Percentiles rank a stretch among this genome's conserved stretches.
phyloP scores from a whole-genome alignment of 805 yeast genomes.

The Yarrowia yakushimensis region DNA sequence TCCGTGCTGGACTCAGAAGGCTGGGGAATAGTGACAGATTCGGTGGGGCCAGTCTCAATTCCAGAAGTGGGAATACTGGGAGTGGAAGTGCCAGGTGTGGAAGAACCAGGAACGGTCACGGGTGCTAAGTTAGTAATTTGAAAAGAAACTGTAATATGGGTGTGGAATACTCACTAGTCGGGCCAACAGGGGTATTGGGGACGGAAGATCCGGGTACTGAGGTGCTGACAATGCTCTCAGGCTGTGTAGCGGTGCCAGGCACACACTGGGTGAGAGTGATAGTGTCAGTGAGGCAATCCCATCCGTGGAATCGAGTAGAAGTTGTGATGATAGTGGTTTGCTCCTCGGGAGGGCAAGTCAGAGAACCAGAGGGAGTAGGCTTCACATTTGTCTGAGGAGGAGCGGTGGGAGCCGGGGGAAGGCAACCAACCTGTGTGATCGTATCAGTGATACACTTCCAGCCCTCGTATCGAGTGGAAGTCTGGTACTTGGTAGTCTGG shows the following conservation, averaged over 20 bases:
- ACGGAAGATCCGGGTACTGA: neutral
- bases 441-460: neutral
- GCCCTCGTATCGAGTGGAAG: neutral
- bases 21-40: neutral
- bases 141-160: neutral
- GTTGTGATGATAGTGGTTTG: neutral
- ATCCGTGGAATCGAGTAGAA: neutral
- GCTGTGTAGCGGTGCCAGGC: neutral
- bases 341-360: conserved; percentile 1
- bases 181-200: neutral
- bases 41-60: neutral
- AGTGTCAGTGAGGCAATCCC: neutral
- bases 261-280: neutral
- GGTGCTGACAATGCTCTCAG: neutral
- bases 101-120: neutral
- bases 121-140: neutral
- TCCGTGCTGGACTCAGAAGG: neutral
- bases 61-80: neutral
- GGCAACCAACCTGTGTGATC: neutral
- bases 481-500: neutral
- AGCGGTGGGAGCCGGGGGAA: neutral
- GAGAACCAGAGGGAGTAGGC: neutral
- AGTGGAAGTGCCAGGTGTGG: neutral
- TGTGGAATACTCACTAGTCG: neutral
- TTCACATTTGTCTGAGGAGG: neutral